Base-by-base conservation (phyloP, 805 yeast species). In the Yarrowia deformans region DNA sequence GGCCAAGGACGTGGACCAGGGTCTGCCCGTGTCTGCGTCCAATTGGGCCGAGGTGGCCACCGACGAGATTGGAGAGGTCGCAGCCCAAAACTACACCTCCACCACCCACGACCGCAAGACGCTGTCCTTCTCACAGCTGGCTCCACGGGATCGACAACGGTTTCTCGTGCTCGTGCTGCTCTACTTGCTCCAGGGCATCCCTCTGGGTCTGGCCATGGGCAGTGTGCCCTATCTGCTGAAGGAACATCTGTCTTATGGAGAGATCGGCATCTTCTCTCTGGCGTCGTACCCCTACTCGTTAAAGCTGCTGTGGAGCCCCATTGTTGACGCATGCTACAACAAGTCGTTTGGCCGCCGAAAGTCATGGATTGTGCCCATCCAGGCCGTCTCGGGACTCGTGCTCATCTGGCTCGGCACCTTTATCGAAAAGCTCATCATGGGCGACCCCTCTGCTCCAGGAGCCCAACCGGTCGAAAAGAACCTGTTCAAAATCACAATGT, bases 271-370 rank as follows among this genome's bases (percentile, higher is more conserved):
- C 2, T 95, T 95, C 77, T 87, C 97, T 2, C 81, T 95, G 72
- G 98, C 98, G 0, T 88, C 97, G 3, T 95, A 95, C 75, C 99
- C 99, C 1, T 95, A 95, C 79, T 90, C 97, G 9, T 80, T 95
- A 72, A 95, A 95, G 78, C 84, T 95, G 69, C 79, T 94, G 56
- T 95, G 99, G 98, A 90, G 97, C 14, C 99, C 99, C 0, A 84
- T 95, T 18, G 98, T 95, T 10, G 99, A 95, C 77, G 93, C 98
- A 0, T 77, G 91, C 19, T 95, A 89, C 76, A 83, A 83, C 70
- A 81, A 82, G 34, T 81, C 78, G 56, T 73, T 90, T 42, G 99
- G 99, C 4, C 85, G 98, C 69, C 82, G 99, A 73, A 84, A 92
- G 75, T 87, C 94, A 12, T 95, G 99, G 99, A 93, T 95, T 74